Base-by-base conservation (phyloP, 2,329 filamentous ascomycete genomes). In the Ascochyta koolunga region DNA sequence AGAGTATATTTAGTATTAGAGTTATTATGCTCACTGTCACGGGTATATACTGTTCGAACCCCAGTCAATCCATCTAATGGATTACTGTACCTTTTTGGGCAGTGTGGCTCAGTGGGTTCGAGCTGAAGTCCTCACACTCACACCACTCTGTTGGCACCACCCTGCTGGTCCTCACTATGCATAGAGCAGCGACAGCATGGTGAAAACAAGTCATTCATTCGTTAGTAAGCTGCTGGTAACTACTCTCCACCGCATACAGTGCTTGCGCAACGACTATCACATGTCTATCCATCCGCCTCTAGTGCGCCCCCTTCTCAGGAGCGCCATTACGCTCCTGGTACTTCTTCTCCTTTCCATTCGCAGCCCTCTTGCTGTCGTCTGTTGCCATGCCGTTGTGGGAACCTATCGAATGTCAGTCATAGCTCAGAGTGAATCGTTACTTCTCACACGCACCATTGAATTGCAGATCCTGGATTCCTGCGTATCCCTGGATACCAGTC, bases 361-460 rank as follows among this genome's bases (percentile, higher is more conserved):
- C 84, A 39, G 72, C 73, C 43, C 76, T 74, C 22, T 79, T 64
- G 43, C 74, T 78, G 9, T 58, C 49, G 45, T 82, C 77, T 62
- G 80, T 81, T 10, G 81, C 76, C 77, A 87, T 84, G 6, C 83
- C 83, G 55, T 87, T 87, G 66, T 86, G 82, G 0, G 80, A 83
- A 2, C 85, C 27, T 29, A 11, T 1, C 15, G 2, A 13, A 13
- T 29, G 27, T 29, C 27, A 29, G 27, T 29, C 11, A 4, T 29
- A 3, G 27, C 27, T 29, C 27, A 27, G 4, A 29, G 27, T 29
- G 5, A 13, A 13, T 13, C 10, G 11, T 11, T 13, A 3, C 2
- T 29, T 5, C 4, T 15, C 4, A 15, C 15, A 15, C 27, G 4
- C 15, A 29, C 27, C 85, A 41, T 85, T 86, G 69, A 87, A 87